Conservation (phyloP, 306 rosid genomes). For the Vachellia pachyceras region DNA sequence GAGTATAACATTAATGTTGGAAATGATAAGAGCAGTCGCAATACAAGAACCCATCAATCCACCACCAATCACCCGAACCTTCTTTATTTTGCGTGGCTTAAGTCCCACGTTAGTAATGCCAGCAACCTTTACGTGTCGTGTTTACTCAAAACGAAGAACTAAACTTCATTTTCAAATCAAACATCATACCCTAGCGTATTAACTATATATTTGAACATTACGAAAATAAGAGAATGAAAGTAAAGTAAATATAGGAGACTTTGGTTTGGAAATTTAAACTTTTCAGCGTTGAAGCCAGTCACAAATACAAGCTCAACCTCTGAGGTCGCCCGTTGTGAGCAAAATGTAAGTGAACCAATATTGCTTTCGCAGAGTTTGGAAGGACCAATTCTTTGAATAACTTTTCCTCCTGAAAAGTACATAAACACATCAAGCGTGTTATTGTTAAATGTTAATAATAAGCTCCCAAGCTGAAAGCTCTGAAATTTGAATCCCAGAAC, state of each 20-base stretch:
- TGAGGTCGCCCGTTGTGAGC: background rate
- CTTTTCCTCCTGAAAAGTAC: background rate
- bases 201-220: background rate
- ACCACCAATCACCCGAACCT: background rate
- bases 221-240: background rate
- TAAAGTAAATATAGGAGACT: background rate
- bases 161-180: background rate
- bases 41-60: slow-evolving; percentile 11
- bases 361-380: background rate
- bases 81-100: background rate
- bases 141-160: background rate
- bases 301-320: background rate
- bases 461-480: background rate
- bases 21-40: background rate
- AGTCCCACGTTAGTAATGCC: background rate
- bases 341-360: background rate
- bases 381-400: background rate
- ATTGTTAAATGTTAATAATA: background rate
- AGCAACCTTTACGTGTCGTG: background rate
- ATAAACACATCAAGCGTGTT: background rate
- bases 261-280: background rate
- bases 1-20: background rate
- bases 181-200: background rate
- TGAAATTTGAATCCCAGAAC: background rate
- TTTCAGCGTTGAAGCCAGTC: background rate